Percentiles rank a stretch among this genome's conserved stretches.
These are phyloP conservation scores for Trichoderma atrobrunneum DNA, from an alignment of 2,329 filamentous ascomycete species.

Conservation along the genomic window DNA sequence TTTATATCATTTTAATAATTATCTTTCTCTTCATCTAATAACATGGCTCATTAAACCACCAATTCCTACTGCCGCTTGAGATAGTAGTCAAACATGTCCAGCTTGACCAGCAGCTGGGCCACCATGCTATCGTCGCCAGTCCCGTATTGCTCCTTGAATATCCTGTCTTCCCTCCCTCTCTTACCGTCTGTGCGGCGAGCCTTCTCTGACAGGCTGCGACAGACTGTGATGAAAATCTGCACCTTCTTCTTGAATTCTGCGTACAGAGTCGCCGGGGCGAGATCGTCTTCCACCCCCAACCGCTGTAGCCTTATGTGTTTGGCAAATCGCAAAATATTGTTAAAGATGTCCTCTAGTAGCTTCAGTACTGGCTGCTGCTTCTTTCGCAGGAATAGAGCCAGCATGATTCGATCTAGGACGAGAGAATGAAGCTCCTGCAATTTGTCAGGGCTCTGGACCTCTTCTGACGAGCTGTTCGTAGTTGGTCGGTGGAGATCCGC, in stretches of 20 bases:
- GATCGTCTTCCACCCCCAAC: conserved; percentile 28
- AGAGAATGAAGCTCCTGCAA: conserved; percentile 69
- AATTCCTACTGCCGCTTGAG: conserved; percentile 25
- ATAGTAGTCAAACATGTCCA: conserved; percentile 73
- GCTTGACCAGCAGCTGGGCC: conserved; percentile 62
- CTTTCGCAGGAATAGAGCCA: conserved; percentile 69
- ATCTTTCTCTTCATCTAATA: neutral
- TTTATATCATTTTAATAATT: neutral
- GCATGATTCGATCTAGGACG: conserved; percentile 72
- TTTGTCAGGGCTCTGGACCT: conserved; percentile 56
- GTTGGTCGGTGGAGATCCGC: conserved; percentile 47
- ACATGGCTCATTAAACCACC: neutral
- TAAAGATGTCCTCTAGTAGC: conserved; percentile 74
- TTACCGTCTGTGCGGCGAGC: conserved; percentile 40
- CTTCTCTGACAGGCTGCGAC: conserved; percentile 64
- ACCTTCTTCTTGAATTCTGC: conserved; percentile 67
- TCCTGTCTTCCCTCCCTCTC: conserved; percentile 29
- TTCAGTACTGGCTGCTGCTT: conserved; percentile 70
- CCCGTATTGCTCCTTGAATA: conserved; percentile 36
- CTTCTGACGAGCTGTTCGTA: conserved; percentile 34
- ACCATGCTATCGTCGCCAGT: conserved; percentile 57
- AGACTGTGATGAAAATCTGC: conserved; percentile 71
- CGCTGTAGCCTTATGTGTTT: conserved; percentile 43
- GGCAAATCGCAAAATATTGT: conserved; percentile 69
- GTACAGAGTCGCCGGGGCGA: conserved; percentile 50